Conservation (phyloP, 2,329 filamentous ascomycete species). For the Paecilomyces dactylethromorphus region DNA sequence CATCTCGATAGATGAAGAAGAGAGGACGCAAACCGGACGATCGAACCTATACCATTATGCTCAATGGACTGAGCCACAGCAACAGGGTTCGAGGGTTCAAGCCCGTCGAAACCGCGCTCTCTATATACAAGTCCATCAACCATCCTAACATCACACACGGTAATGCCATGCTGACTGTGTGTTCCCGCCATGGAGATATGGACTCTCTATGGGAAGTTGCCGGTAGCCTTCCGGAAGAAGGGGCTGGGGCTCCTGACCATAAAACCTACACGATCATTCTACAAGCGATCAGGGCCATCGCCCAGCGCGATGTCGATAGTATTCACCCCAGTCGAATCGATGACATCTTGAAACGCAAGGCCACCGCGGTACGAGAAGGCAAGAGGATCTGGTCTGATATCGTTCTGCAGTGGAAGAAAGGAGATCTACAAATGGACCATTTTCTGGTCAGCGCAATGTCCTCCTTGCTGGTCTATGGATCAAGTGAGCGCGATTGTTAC, state of each 20-base stretch:
- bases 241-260: constrained; percentile 57
- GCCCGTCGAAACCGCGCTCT: constrained; percentile 62
- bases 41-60: constrained; percentile 76
- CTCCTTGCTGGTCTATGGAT: constrained; percentile 62
- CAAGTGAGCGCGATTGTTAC: constrained; percentile 55
- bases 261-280: constrained; percentile 78
- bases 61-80: constrained; percentile 61
- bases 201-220: constrained; percentile 74
- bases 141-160: constrained; percentile 67
- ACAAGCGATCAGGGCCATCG: constrained; percentile 59
- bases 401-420: constrained; percentile 66
- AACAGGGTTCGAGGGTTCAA: constrained; percentile 45
- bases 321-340: constrained; percentile 23
- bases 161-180: constrained; percentile 82
- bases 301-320: constrained; percentile 23
- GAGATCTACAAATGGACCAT: constrained; percentile 67
- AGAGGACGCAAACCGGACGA: constrained; percentile 71
- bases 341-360: constrained; percentile 18
- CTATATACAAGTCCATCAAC: constrained; percentile 70
- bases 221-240: constrained; percentile 61
- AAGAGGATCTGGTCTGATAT: constrained; percentile 77
- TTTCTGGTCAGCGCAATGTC: constrained; percentile 75
- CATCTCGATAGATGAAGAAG: constrained; percentile 76
- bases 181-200: constrained; percentile 65
- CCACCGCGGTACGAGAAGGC: constrained; percentile 54